Evolutionary conservation across 2,329 filamentous ascomycete genomes (phyloP), one percentile per base, ranked within the genome.

Genomic region (Neofusicoccum umdonicola): DNA sequence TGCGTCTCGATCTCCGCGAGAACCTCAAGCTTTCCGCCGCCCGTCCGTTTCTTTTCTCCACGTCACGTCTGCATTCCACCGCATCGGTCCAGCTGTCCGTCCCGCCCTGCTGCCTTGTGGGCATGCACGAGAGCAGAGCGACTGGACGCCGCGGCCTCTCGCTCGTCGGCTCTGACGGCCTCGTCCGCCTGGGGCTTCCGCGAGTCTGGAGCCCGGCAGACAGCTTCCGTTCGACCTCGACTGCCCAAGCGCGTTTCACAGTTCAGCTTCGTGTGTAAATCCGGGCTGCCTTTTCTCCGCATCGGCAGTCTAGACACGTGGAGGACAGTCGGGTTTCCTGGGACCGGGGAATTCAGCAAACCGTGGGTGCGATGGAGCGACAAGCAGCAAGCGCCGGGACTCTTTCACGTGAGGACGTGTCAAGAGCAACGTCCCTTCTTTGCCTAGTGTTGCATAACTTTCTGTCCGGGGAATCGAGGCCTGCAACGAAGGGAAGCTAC

Each of bases 361-460:
- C 44, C 15, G 34, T 19, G 34, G 50, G 17, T 37, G 13, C 13
- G 27, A 31, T 31, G 27, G 27, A 31, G 27, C 27, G 6, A 31
- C 27, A 17, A 52, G 45, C 19, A n/a, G 13, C 50, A 37, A 52
- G 50, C 15, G 50, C 37, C 48, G 31, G 34, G 3, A 8, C n/a
- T 19, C 3, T 3, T 17, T 19, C 50, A 52, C 50, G 34, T 52
- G 50, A 52, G 12, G n/a, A 15, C 31, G 56, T 31, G 42, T 47
- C 22, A 27, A 45, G 5, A 22, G 27, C 54, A 35, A 13, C 6
- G 27, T 58, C 27, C 27, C 11, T 60, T 37, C 12, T 22, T 47
- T 39, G 42, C 42, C 42, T 60, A 60, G 56, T n/a, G n/a, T 22
- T 47, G 56, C 56, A 60, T 48, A 60, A 60, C 15, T 58, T 19